Evolutionary conservation across 2,329 filamentous ascomycete genomes (phyloP), one percentile per base, ranked within the genome.

Genomic region (Didymella sp.): DNA sequence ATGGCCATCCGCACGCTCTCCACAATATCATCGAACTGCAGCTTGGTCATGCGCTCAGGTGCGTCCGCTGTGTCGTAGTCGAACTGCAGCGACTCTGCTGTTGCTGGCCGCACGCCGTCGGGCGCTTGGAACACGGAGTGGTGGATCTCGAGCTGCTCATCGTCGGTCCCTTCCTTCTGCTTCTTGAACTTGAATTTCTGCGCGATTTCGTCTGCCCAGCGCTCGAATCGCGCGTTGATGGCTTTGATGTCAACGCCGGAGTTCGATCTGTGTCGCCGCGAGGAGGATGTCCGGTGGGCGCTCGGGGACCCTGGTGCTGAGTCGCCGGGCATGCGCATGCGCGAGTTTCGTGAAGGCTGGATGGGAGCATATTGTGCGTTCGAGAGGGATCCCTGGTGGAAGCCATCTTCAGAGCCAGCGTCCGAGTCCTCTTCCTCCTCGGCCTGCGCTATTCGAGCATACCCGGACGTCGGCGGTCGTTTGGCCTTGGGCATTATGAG

Each of bases 121-220:
- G 94, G 94, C 1, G 95, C 84, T 69, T 97, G 93, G 73, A 99
- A 99, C 41, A 99, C 95, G 0, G 93, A 96, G 77, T 98, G 92
- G 69, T 98, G 93, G 58, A 99, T 99, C 79, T 99, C 95, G 30
- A 97, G 82, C 51, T 88, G 88, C 75, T 96, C 91, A 64, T 96
- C 91, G 41, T 87, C 79, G 7, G 85, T 85, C 69, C 87, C 89
- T 46, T 89, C 90, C 73, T 88, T 91, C 51, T 89, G 87, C 69
- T 88, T 88, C 66, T 85, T 83, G 63, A 93, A 91, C 81, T 96
- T 98, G 84, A 99, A 98, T 69, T 96, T 95, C 66, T 92, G 90
- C 27, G 95, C 93, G 71, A 99, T 98, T 79, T 99, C 95, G 68
- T 98, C 95, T 15, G 95, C 95, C 95, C 95, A 99, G 73, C 91